These are phyloP conservation scores for Neodidymelliopsis sp. DNA, from an alignment of 2,329 filamentous ascomycete genomes.

Conservation along the genomic window DNA sequence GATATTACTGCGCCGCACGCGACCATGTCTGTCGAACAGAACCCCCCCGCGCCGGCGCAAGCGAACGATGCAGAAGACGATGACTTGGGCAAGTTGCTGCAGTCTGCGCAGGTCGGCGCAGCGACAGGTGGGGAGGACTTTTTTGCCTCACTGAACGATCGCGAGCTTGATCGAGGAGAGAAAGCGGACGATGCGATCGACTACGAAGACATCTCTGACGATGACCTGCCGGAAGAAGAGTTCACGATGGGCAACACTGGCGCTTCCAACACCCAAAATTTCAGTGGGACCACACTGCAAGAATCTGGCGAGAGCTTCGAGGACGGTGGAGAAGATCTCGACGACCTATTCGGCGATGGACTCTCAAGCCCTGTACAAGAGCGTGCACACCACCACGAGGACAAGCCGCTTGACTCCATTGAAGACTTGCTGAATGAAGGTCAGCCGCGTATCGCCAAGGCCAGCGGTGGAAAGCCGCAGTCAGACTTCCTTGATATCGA, in stretches of 20 bases:
- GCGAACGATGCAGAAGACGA: slow-evolving; percentile 27
- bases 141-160: slow-evolving; percentile 36
- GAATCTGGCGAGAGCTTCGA: slow-evolving; percentile 58
- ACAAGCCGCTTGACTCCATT: slow-evolving; percentile 49
- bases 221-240: slow-evolving; percentile 82
- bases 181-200: slow-evolving; percentile 95
- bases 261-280: slow-evolving; percentile 28
- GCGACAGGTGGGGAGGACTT: slow-evolving; percentile 32
- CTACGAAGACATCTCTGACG: slow-evolving; percentile 89
- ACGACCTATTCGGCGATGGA: slow-evolving; percentile 43
- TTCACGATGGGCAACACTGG: slow-evolving; percentile 30
- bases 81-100: slow-evolving; percentile 31
- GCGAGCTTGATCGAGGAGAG: slow-evolving; percentile 62
- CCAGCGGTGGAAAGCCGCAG: slow-evolving; percentile 28
- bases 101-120: slow-evolving; percentile 28
- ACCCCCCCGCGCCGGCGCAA: slow-evolving; percentile 18
- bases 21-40: slow-evolving; percentile 34
- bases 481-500: slow-evolving; percentile 24
- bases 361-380: slow-evolving; percentile 37
- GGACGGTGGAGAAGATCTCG: slow-evolving; percentile 16
- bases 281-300: slow-evolving; percentile 44
- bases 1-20: slow-evolving; percentile 21
- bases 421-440: slow-evolving; percentile 22
- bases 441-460: slow-evolving; percentile 8
- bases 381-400: slow-evolving; percentile 42